Evolutionary conservation across 371 early-diverging fungal species (phyloP).

Genomic region (Lichtheimia hyalospora): DNA sequence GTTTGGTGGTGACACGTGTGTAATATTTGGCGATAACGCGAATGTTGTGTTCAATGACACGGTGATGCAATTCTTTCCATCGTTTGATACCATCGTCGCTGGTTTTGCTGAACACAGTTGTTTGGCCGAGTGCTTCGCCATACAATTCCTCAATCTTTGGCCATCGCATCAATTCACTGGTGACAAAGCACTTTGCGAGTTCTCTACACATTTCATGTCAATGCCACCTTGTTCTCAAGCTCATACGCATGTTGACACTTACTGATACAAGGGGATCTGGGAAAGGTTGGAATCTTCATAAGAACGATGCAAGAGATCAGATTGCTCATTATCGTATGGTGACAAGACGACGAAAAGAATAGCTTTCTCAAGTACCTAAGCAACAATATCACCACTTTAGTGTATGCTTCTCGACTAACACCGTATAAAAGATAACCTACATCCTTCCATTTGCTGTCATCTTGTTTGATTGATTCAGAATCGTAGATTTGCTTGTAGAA

Average conservation of each 20-base stretch:
- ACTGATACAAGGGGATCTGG: constrained; percentile 74
- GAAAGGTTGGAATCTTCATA: constrained; percentile 75
- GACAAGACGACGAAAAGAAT: constrained; percentile 85
- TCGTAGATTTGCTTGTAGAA: constrained; percentile 89
- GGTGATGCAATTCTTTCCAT: constrained; percentile 84
- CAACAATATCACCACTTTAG: not conserved
- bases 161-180: constrained; percentile 93
- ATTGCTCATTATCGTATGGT: constrained; percentile 96
- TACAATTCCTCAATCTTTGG: constrained; percentile 86
- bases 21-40: constrained; percentile 96
- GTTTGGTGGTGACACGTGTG: constrained; percentile 79
- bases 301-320: constrained; percentile 86
- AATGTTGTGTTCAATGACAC: constrained; percentile 97
- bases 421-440: constrained; percentile 27
- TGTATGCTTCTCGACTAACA: no score
- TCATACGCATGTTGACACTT: constrained; percentile 11
- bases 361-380: constrained; percentile 69
- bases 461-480: constrained; percentile 78
- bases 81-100: constrained; percentile 80
- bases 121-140: constrained; percentile 67
- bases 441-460: constrained; percentile 77
- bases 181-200: constrained; percentile 86
- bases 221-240: not conserved
- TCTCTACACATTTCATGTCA: constrained; percentile 49
- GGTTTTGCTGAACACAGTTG: constrained; percentile 68